These are phyloP conservation scores for Karstenula rhodostoma DNA, from an alignment of 2,329 filamentous ascomycete genomes.

Conservation along the genomic window DNA sequence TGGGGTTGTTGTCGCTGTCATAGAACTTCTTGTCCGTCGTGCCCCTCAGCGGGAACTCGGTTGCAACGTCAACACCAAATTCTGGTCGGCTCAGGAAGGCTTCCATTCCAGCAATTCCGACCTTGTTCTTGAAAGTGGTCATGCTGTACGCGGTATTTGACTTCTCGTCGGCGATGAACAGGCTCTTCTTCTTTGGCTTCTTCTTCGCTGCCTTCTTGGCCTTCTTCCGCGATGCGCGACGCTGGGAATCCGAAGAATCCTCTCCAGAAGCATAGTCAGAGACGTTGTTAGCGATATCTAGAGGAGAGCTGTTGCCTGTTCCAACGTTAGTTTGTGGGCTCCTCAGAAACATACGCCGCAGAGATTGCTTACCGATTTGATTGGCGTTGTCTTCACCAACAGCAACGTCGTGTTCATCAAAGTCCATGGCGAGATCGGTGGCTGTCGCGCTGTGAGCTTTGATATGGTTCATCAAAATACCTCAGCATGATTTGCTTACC, in stretches of 20 bases:
- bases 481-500: neutral
- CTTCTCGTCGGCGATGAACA: neutral
- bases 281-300: neutral
- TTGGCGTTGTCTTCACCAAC: neutral
- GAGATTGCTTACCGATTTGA: neutral
- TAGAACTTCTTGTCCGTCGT: neutral
- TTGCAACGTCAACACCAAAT: neutral
- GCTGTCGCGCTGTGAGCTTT: neutral
- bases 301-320: neutral
- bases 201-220: neutral
- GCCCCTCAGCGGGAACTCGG: neutral
- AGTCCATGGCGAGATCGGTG: neutral
- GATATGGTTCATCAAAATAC: neutral
- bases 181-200: neutral
- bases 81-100: neutral
- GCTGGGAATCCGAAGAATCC: neutral
- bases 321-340: neutral
- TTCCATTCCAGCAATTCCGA: conserved; percentile 3
- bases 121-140: neutral
- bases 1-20: neutral
- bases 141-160: neutral
- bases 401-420: neutral
- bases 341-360: neutral
- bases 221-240: neutral
- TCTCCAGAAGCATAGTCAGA: neutral